Conservation (phyloP, 2,329 filamentous ascomycete species). For the Ceratocystis variospora region DNA sequence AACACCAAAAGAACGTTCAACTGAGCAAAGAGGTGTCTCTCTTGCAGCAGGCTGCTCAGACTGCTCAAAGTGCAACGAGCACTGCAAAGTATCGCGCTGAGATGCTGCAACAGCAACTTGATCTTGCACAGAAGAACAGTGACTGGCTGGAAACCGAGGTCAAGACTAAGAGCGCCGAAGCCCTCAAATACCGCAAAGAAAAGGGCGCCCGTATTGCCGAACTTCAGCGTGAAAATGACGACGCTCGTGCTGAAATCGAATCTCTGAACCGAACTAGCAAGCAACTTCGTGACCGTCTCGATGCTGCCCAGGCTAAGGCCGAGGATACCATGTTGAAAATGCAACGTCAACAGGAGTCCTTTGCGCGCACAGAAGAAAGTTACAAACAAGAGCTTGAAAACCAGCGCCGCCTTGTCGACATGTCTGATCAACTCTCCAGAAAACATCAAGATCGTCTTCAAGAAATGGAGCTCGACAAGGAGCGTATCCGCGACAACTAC, state of each 20-base stretch:
- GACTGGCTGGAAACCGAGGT: conserved; percentile 90
- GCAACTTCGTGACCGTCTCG: conserved; percentile 64
- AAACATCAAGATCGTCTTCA: conserved; percentile 57
- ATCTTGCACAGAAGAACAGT: conserved; percentile 73
- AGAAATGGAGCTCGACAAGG: conserved; percentile 53
- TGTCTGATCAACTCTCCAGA: conserved; percentile 62
- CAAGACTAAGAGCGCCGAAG: conserved; percentile 76
- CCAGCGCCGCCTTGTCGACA: conserved; percentile 64
- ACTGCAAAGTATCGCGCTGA: conserved; percentile 85
- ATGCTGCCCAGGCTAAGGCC: conserved; percentile 71
- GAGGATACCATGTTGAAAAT: conserved; percentile 72
- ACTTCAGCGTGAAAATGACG: conserved; percentile 77
- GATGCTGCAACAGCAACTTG: conserved; percentile 76
- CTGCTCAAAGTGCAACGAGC: conserved; percentile 63
- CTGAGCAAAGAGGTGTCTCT: conserved; percentile 68
- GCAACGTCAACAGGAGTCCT: conserved; percentile 73
- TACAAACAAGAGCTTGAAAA: conserved; percentile 79
- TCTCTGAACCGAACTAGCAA: conserved; percentile 67
- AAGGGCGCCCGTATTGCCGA: conserved; percentile 82
- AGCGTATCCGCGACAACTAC: conserved; percentile 47
- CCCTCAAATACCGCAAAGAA: conserved; percentile 83
- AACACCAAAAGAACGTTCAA: conserved; percentile 77
- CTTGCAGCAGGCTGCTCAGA: conserved; percentile 72
- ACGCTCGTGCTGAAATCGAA: conserved; percentile 63
- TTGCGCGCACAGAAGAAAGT: conserved; percentile 67